Evolutionary conservation across 148 eudicot genomes (phyloP), one percentile per base, ranked within the genome.

Genomic region (Euryodendron excelsum): DNA sequence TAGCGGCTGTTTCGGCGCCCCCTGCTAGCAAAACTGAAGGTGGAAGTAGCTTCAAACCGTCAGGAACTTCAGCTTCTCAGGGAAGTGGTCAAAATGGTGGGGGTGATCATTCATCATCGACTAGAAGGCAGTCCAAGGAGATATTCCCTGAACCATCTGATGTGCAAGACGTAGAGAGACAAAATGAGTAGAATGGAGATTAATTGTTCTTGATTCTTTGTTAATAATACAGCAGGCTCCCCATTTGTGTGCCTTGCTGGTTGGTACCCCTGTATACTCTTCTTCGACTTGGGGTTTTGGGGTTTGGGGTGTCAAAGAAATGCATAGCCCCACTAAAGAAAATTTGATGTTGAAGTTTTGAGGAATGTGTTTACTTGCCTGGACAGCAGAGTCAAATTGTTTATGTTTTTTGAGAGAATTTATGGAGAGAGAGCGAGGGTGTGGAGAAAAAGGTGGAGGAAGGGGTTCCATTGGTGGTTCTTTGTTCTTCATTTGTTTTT

Each of bases 141-240:
- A 89, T 91, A 78, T 91, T 91, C 63, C 91, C 94, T 5, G 94
- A 93, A 75, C 94, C 96, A 8, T 72, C 79, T 59, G 87, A 87
- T 12, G 82, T 27, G 62, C 76, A 78, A 41, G 90, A 86, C 47
- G 65, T 82, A 76, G 96, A 87, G 83, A 85, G 87, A 73, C 77
- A 52, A 28, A 81, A 53, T 60, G 86, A 76, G 80, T 80, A 77
- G 73, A 44, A 31, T 41, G 63, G 25, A 68, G 33, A 55, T 60
- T 73, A 75, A 52, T 80, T 64, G 33, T 67, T 80, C 81, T 73
- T 75, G 65, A 93, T 93, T 91, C 94, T 89, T 94, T 93, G 88
- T 79, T 80, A 84, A 92, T 89, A 86, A 88, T 77, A 79, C 59
- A 79, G 79, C 63, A 56, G 75, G 79, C 80, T 77, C 79, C 82